Evolutionary conservation across 768 basidiomycete genomes (phyloP).

Genomic region (Kwoniella bestiolae): DNA sequence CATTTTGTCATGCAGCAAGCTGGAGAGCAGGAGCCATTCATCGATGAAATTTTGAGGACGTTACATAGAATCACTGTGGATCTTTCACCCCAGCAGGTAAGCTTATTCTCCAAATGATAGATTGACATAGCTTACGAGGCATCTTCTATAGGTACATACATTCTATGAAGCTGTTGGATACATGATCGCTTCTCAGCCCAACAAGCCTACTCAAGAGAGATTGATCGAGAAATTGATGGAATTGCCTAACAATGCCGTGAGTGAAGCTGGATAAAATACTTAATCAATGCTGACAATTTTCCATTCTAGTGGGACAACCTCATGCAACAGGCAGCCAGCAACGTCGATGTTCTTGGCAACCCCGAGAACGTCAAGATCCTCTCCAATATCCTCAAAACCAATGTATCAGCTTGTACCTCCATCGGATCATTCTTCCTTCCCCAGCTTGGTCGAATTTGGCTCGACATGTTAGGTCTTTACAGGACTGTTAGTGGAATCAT

Average conservation of each 20-base stretch:
- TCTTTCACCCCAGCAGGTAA: slow-evolving; percentile 80
- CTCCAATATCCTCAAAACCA: slow-evolving; percentile 95
- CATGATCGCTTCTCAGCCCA: slow-evolving; percentile 99
- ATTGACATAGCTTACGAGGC: slow-evolving; percentile 24
- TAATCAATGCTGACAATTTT: not conserved
- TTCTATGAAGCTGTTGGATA: slow-evolving; percentile 99
- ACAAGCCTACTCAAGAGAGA: slow-evolving; percentile 94
- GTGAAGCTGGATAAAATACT: slow-evolving; percentile 46
- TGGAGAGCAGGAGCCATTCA: slow-evolving; percentile 94
- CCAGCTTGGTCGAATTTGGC: slow-evolving; percentile 92
- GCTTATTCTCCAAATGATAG: slow-evolving; percentile 6
- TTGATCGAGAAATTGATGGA: slow-evolving; percentile 96
- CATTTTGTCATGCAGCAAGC: slow-evolving; percentile 99
- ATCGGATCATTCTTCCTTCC: slow-evolving; percentile 97
- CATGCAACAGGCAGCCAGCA: slow-evolving; percentile 92
- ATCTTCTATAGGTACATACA: slow-evolving; percentile 71
- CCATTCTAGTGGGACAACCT: slow-evolving; percentile 84
- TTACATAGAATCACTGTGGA: slow-evolving; percentile 94
- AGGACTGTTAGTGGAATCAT: slow-evolving; percentile 96
- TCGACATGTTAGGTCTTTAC: slow-evolving; percentile 98
- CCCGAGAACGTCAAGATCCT: slow-evolving; percentile 95
- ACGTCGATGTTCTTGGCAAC: slow-evolving; percentile 86
- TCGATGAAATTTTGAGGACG: slow-evolving; percentile 91
- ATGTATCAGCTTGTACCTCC: slow-evolving; percentile 94
- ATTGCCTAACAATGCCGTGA: slow-evolving; percentile 89